Conservation (phyloP, 75 land plant genomes). For the Azolla pinnata region DNA sequence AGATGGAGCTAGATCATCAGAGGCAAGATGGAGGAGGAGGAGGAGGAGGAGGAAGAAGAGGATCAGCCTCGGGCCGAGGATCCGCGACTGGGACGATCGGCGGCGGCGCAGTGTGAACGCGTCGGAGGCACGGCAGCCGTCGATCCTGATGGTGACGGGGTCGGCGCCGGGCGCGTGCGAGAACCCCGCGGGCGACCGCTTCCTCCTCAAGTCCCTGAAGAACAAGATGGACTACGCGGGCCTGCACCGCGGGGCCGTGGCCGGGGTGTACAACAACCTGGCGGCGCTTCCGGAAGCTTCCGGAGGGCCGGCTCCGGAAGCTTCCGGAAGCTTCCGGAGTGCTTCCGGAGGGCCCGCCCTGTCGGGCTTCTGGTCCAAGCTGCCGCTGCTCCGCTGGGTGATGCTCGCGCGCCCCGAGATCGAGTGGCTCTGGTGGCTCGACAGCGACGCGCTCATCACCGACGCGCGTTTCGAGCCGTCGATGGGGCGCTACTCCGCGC, state of each 20-base stretch:
- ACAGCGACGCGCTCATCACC: conserved; percentile 72
- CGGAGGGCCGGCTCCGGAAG: no score
- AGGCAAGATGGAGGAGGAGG: no score
- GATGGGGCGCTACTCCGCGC: conserved; percentile 50
- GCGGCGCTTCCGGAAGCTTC: conserved; percentile 68
- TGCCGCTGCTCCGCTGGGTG: conserved; percentile 63
- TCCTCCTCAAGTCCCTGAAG: conserved; percentile 58
- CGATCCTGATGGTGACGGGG: conserved; percentile 63
- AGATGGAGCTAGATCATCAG: no score
- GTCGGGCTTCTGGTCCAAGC: conserved; percentile 58
- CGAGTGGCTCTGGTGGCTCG: conserved; percentile 77
- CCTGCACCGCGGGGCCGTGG: conserved; percentile 44
- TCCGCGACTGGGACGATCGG: no score
- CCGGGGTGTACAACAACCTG: conserved; percentile 71
- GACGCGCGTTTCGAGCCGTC: conserved; percentile 86
- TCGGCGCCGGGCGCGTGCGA: conserved; percentile 69
- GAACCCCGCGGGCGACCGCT: conserved; percentile 73
- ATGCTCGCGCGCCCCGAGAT: conserved; percentile 68
- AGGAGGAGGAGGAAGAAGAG: no score
- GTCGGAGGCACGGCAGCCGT: no score
- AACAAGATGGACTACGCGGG: conserved; percentile 85
- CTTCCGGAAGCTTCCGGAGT: no score
- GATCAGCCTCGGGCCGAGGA: no score
- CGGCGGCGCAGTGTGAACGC: no score
- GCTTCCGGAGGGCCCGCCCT: no score